Conservation (phyloP, 2,329 filamentous ascomycete genomes). For the Fulvia fulva region DNA sequence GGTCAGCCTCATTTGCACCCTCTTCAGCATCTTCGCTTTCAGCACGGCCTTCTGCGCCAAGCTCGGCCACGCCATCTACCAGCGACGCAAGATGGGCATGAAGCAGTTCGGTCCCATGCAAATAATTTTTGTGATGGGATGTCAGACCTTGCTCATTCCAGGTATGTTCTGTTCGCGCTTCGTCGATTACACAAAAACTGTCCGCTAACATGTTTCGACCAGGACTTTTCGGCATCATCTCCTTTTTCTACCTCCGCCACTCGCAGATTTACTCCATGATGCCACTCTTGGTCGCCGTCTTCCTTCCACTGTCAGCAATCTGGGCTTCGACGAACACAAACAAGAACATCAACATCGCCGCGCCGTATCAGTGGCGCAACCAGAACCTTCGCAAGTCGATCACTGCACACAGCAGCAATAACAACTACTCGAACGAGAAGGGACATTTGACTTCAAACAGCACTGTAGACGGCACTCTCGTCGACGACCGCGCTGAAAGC, state of each 20-base stretch:
- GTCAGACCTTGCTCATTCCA: conserved; percentile 63
- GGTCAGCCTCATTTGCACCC: conserved; percentile 49
- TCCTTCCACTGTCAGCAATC: conserved; percentile 62
- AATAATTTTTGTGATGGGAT: conserved; percentile 64
- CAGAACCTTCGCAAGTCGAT: conserved; percentile 11
- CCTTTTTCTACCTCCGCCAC: conserved; percentile 47
- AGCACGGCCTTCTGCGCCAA: conserved; percentile 60
- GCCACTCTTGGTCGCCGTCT: conserved; percentile 57
- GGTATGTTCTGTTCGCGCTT: conserved; percentile 42
- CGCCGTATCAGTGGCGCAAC: conserved; percentile 18
- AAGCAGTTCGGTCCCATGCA: conserved; percentile 62
- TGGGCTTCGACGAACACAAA: conserved; percentile 52
- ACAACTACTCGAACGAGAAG: conserved; percentile 20
- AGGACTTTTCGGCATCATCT: conserved; percentile 60
- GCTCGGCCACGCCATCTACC: conserved; percentile 54
- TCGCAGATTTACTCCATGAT: conserved; percentile 54
- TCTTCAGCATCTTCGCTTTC: conserved; percentile 59
- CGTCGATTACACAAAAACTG: not conserved
- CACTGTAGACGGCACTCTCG: conserved; percentile 20
- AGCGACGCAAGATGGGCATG: conserved; percentile 55
- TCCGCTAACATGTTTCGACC: conserved; percentile 13
- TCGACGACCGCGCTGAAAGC: conserved; percentile 15
- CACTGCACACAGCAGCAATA: conserved; percentile 13
- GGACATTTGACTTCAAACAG: conserved; percentile 13
- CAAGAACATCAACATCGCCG: conserved; percentile 25